Base-by-base conservation (phyloP, 495 filamentous ascomycete genomes). In the Lasiosphaeria miniovina region DNA sequence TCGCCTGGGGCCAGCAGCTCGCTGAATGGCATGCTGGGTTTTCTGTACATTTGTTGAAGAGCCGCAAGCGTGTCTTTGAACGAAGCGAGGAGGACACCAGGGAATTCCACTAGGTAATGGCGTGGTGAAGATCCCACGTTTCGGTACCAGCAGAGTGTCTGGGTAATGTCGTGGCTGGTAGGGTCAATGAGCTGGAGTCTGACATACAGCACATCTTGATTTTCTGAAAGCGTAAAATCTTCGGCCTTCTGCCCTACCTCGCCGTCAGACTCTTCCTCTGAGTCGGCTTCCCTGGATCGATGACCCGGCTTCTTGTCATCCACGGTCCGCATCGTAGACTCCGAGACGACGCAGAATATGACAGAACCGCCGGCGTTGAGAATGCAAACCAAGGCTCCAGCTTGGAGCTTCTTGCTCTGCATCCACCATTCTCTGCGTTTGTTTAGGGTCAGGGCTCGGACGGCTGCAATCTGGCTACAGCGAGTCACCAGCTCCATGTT, bases 11-110 rank as follows among this genome's bases (percentile, higher is more conserved):
- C 82, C 40, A 90, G 67, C 12, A 86, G 68, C 24, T 87, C 74
- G 1, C 79, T 61, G 61, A 92, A 88, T 1, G 88, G 88, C 6
- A 91, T 48, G 55, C 80, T 70, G 0, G 68, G 65, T 6, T 63
- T 68, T 31, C 61, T 67, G 40, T 78, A 81, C 73, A 90, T 86
- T 2, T 70, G 63, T 62, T 91, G 85, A 0, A 93, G 73, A 6
- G 84, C 86, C 60, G 75, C 70, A n/a, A 91, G 71, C 0, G 85
- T 87, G 17, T 85, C 82, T 46, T 84, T 74, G 64, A 93, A 93
- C 2, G 88, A 79, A 0, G 83, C 78, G 11, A 90, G 77, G 1
- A 92, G 73, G 4, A 93, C 73, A 8, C 83, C 84, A 0, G 88
- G 88, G 56, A 91, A 90, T 59, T 91, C 89, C 1, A 90, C 78